Percentiles rank a stretch among this genome's conserved stretches.
Evolutionary conservation across 768 basidiomycete species (phyloP).

Genomic region (Scleroderma citrinum): DNA sequence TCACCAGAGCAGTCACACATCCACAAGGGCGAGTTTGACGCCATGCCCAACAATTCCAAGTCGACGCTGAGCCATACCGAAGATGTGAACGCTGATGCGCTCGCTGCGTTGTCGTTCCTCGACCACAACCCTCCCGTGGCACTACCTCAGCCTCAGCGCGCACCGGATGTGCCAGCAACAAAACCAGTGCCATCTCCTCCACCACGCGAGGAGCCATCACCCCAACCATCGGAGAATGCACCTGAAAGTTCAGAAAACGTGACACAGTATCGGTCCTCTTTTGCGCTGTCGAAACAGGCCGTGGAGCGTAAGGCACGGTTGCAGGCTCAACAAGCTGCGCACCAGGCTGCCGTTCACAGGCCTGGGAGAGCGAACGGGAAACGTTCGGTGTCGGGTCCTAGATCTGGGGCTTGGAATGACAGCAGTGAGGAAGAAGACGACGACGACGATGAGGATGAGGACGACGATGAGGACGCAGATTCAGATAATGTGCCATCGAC

Average conservation of each 20-base stretch:
- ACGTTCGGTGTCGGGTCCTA: constrained; percentile 38
- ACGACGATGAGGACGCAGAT: constrained; percentile 60
- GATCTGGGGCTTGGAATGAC: constrained; percentile 46
- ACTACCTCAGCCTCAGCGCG: constrained; percentile 9
- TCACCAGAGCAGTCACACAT: constrained; percentile 29
- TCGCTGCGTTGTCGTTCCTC: constrained; percentile 76
- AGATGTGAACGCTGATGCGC: constrained; percentile 60
- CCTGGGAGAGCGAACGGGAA: constrained; percentile 56
- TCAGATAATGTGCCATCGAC: constrained; percentile 46
- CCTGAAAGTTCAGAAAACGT: constrained; percentile 22
- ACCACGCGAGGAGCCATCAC: constrained; percentile 21
- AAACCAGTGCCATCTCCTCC: constrained; percentile 14
- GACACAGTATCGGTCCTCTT: constrained; percentile 71
- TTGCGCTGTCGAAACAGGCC: constrained; percentile 80
- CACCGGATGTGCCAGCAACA: constrained; percentile 1
- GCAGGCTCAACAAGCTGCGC: constrained; percentile 78
- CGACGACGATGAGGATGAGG: constrained; percentile 71
- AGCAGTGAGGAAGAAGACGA: constrained; percentile 86
- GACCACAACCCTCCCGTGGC: constrained; percentile 33
- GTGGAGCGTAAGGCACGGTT: constrained; percentile 79
- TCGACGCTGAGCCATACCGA: constrained; percentile 27
- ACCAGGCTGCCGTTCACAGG: constrained; percentile 68
- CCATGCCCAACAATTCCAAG: constrained; percentile 25
- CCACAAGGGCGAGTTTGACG: constrained; percentile 28
- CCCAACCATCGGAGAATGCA: constrained; percentile 33